Percentiles rank a stretch among this genome's conserved stretches.
These are phyloP conservation scores for Aspergillus hiratsukae DNA, from an alignment of 2,329 filamentous ascomycete genomes.

Conservation along the genomic window DNA sequence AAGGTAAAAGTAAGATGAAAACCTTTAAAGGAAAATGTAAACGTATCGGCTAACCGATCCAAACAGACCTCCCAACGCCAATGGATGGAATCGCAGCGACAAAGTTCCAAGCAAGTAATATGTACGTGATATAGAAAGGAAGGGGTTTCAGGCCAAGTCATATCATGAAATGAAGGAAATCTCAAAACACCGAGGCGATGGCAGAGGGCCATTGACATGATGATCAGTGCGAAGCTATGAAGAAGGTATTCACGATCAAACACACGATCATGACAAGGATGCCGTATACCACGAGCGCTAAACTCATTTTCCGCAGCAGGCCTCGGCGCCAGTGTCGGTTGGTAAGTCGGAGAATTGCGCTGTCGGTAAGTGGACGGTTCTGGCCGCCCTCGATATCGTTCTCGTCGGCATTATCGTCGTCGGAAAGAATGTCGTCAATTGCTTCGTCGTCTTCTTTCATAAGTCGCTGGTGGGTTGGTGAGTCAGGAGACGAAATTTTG, in stretches of 20 bases:
- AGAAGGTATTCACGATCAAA: slow-evolving; percentile 78
- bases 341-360: slow-evolving; percentile 56
- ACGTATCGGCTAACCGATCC: background rate
- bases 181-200: background rate
- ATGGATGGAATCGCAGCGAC: background rate
- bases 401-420: slow-evolving; percentile 26
- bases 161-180: background rate
- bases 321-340: slow-evolving; percentile 61
- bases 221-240: slow-evolving; percentile 59
- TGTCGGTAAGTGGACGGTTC: slow-evolving; percentile 49
- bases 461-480: slow-evolving; percentile 76
- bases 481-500: slow-evolving; percentile 90
- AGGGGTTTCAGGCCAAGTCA: background rate
- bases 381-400: slow-evolving; percentile 34
- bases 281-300: slow-evolving; percentile 78
- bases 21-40: background rate
- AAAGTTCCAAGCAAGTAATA: background rate
- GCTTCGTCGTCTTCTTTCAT: slow-evolving; percentile 84
- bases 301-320: slow-evolving; percentile 65
- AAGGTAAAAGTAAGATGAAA: background rate
- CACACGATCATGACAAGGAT: slow-evolving; percentile 85
- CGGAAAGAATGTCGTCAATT: slow-evolving; percentile 50
- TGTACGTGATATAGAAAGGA: background rate
- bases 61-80: background rate
- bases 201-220: background rate